Conservation (phyloP, 2,329 filamentous ascomycete species). For the Diaporthe vexans region DNA sequence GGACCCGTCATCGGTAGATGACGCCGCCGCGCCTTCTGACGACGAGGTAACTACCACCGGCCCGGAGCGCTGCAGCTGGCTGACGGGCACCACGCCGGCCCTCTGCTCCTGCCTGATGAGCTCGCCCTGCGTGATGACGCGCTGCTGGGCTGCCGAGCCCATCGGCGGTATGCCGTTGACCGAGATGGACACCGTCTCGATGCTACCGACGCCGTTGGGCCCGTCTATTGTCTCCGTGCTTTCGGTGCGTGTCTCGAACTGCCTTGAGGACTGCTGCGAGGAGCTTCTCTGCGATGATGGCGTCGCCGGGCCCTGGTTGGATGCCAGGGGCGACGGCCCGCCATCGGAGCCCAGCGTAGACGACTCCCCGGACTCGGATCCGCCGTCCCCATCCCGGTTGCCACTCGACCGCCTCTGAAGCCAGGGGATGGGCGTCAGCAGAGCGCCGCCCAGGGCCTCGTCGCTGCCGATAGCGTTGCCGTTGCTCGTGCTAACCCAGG, state of each 20-base stretch:
- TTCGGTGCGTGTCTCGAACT: slow-evolving; percentile 75
- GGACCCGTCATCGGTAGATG: slow-evolving; percentile 8
- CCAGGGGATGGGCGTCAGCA: slow-evolving; percentile 96
- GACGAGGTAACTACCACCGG: slow-evolving; percentile 42
- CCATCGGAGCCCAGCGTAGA: slow-evolving; percentile 38
- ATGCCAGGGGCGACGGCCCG: slow-evolving; percentile 35
- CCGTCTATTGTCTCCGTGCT: slow-evolving; percentile 86
- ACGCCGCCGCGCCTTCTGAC: slow-evolving; percentile 39
- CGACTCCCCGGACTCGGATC: slow-evolving; percentile 38
- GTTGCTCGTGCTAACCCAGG: slow-evolving; percentile 54
- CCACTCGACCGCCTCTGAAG: slow-evolving; percentile 61
- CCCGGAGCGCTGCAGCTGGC: slow-evolving; percentile 66
- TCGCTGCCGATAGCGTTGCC: slow-evolving; percentile 76
- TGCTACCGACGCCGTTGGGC: slow-evolving; percentile 81
- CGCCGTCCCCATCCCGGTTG: slow-evolving; percentile 44
- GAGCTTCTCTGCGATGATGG: not conserved
- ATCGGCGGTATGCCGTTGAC: slow-evolving; percentile 77
- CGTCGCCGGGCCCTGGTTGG: not conserved
- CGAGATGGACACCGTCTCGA: slow-evolving; percentile 85
- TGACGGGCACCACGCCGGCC: slow-evolving; percentile 81
- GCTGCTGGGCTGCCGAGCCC: slow-evolving; percentile 52
- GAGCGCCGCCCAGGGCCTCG: slow-evolving; percentile 88
- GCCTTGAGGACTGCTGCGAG: slow-evolving; percentile 50
- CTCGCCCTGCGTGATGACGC: slow-evolving; percentile 85
- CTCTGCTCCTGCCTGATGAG: slow-evolving; percentile 88